These are phyloP conservation scores for Sarcocystis neurona DNA, from an alignment of 169 alveolate genomes.

Conservation along the genomic window DNA sequence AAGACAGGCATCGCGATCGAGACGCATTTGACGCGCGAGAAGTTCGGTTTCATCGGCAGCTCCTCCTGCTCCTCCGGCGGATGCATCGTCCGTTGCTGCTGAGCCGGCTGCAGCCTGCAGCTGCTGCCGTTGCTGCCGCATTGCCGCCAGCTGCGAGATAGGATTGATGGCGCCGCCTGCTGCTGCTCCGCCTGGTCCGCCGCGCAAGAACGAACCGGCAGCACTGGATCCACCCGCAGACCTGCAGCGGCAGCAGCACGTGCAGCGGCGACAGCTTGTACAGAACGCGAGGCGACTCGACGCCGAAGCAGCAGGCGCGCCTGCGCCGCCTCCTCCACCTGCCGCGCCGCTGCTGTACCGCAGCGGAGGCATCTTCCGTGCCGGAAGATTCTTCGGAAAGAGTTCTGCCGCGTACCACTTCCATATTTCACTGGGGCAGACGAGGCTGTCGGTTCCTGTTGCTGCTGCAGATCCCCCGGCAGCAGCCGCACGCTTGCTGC, in stretches of 20 bases:
- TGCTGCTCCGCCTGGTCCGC: neutral
- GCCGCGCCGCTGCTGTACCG: neutral
- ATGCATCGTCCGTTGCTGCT: neutral
- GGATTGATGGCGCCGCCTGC: neutral
- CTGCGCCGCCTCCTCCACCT: neutral
- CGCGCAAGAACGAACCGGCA: neutral
- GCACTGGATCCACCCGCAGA: neutral
- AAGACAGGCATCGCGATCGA: constrained; percentile 35
- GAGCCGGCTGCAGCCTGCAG: constrained; percentile 40
- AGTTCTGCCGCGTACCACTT: constrained; percentile 59
- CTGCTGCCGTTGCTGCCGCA: neutral
- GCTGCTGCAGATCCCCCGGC: neutral
- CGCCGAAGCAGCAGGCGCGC: constrained; percentile 21
- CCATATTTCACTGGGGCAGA: constrained; percentile 50
- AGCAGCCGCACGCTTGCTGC: constrained; percentile 21
- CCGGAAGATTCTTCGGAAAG: constrained; percentile 42
- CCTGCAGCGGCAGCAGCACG: constrained; percentile 61
- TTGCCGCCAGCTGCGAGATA: neutral
- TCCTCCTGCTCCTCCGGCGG: neutral
- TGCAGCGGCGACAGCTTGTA: constrained; percentile 39
- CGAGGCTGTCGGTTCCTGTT: neutral
- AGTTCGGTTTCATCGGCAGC: constrained; percentile 30
- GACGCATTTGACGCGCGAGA: neutral
- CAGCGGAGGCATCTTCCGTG: neutral
- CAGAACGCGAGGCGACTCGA: constrained; percentile 35